Conservation (phyloP, 176 grass and related monocot species). For the Dendrocalamus sinicus region DNA sequence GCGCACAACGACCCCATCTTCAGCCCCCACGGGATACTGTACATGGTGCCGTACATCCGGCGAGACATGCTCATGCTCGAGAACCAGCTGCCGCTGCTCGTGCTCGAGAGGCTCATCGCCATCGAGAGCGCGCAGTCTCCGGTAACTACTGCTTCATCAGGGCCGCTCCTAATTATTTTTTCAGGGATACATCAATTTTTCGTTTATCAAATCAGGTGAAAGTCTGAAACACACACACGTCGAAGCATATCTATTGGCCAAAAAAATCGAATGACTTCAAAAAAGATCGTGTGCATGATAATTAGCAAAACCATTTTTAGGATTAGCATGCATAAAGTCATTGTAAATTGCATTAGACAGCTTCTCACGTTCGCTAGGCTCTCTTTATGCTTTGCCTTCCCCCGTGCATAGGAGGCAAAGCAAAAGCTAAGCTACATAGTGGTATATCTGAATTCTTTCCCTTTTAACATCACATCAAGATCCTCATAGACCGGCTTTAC, state of each 20-base stretch:
- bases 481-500: background rate
- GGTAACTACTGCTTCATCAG: conserved; percentile 15
- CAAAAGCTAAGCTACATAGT: conserved; percentile 7
- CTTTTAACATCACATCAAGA: background rate
- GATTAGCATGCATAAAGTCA: too few relatives aligned
- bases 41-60: conserved; percentile 69
- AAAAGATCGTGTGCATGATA: background rate
- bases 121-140: conserved; percentile 33
- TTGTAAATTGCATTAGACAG: background rate
- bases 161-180: background rate
- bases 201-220: too few relatives aligned
- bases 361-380: background rate
- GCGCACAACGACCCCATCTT: conserved; percentile 80
- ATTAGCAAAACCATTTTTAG: background rate
- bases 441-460: background rate
- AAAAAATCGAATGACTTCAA: too few relatives aligned
- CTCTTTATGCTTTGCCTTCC: background rate
- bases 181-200: too few relatives aligned
- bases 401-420: conserved; percentile 18
- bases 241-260: too few relatives aligned
- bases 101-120: conserved; percentile 56
- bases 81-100: conserved; percentile 77
- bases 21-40: conserved; percentile 70
- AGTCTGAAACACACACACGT: too few relatives aligned
- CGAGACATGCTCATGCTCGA: conserved; percentile 87